Percentiles rank a stretch among this genome's conserved stretches.
Conservation (phyloP, 352 stramenopile species). For the Phytophthora tubulina region DNA sequence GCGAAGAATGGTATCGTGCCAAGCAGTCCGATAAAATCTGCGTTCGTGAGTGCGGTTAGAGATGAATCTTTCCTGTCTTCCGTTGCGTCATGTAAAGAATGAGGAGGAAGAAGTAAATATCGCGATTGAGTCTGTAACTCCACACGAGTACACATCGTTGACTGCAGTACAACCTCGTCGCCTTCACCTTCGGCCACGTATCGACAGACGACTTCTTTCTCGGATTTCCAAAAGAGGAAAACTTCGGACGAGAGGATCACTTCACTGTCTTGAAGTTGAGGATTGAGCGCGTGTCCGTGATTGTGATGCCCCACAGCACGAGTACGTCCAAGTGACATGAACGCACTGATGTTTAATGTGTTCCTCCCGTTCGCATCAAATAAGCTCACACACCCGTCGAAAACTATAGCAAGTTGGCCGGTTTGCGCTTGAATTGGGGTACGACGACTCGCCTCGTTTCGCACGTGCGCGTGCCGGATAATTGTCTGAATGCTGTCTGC, state of each 20-base stretch:
- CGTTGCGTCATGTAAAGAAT: slow-evolving; percentile 4
- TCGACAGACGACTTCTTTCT: slow-evolving; percentile 68
- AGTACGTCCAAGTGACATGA: slow-evolving; percentile 30
- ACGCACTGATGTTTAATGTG: slow-evolving; percentile 49
- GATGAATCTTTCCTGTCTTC: slow-evolving; percentile 37
- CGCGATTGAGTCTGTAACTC: slow-evolving; percentile 56
- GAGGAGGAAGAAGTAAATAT: slow-evolving; percentile 44
- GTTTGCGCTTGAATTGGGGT: slow-evolving; percentile 28
- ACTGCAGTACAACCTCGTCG: slow-evolving; percentile 77
- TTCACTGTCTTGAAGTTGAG: slow-evolving; percentile 40
- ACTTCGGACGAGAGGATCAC: slow-evolving; percentile 54
- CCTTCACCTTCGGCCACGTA: slow-evolving; percentile 65
- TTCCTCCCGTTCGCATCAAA: slow-evolving; percentile 57
- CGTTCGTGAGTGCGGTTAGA: slow-evolving; percentile 74
- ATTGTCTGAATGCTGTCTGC: slow-evolving; percentile 60
- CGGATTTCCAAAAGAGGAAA: slow-evolving; percentile 72
- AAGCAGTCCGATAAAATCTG: slow-evolving; percentile 70
- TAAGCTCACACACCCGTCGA: slow-evolving; percentile 63
- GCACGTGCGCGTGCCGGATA: slow-evolving; percentile 56
- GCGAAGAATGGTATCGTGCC: slow-evolving; percentile 80
- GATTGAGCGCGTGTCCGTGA: slow-evolving; percentile 31
- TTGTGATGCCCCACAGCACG: slow-evolving; percentile 4
- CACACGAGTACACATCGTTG: slow-evolving; percentile 55
- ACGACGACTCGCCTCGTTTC: slow-evolving; percentile 44
- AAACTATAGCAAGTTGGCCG: slow-evolving; percentile 58